Evolutionary conservation across 148 eudicot species (phyloP).

Genomic region (Nepenthes mirabilis): DNA sequence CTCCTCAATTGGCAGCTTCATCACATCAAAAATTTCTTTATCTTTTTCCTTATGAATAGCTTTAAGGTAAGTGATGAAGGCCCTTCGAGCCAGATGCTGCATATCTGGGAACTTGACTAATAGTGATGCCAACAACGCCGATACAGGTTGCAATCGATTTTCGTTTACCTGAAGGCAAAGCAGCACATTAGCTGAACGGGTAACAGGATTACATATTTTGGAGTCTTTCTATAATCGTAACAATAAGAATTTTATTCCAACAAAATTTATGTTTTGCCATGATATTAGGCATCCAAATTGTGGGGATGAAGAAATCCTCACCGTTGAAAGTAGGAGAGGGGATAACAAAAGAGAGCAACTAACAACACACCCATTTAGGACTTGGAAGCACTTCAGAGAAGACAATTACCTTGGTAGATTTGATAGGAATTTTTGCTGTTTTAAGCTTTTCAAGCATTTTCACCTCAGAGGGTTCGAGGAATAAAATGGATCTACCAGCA

Average conservation of each 20-base stretch:
- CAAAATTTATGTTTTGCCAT: no score
- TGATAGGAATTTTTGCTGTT: slow-evolving; percentile 56
- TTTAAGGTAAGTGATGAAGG: slow-evolving; percentile 76
- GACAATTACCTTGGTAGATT: slow-evolving; percentile 30
- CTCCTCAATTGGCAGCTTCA: slow-evolving; percentile 61
- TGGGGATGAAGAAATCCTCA: no score
- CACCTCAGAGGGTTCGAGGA: slow-evolving; percentile 73
- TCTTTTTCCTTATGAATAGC: slow-evolving; percentile 54
- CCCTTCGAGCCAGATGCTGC: slow-evolving; percentile 60
- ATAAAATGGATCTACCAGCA: slow-evolving; percentile 64
- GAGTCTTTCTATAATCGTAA: neutral
- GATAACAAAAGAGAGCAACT: slow-evolving; percentile 1
- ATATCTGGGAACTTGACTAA: slow-evolving; percentile 54
- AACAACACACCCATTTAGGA: neutral
- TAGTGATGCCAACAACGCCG: slow-evolving; percentile 56
- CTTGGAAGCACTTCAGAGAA: neutral
- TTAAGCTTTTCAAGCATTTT: slow-evolving; percentile 66
- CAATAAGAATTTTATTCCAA: neutral
- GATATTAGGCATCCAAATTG: no score
- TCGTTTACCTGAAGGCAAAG: slow-evolving; percentile 39
- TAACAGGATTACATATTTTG: neutral
- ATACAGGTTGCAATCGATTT: slow-evolving; percentile 51
- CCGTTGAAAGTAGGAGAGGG: no score
- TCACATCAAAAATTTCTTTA: slow-evolving; percentile 77
- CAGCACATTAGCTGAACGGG: neutral